phyloP scores from a whole-genome alignment of 2,329 filamentous ascomycete species.

The Pyrenophora seminiperda region DNA sequence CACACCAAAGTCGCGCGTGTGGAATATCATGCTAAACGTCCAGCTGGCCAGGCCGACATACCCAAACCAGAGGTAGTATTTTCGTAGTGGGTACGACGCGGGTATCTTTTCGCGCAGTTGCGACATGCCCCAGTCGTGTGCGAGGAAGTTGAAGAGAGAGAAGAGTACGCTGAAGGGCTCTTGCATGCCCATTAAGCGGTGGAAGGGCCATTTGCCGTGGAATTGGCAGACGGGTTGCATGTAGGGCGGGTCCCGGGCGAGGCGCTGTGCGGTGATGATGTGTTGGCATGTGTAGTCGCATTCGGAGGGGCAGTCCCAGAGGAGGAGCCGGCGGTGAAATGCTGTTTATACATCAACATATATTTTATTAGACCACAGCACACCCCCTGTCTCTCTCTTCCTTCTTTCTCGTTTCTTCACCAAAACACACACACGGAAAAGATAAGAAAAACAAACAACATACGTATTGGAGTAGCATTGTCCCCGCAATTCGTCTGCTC shows the following conservation, averaged over 20 bases:
- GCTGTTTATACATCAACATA: constrained; percentile 57
- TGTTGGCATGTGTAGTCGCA: constrained; percentile 99
- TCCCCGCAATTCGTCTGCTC: constrained; percentile 76
- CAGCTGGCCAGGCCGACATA: constrained; percentile 83
- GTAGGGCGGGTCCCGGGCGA: constrained; percentile 67
- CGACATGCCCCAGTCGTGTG: constrained; percentile 77
- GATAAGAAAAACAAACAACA: constrained; percentile 37
- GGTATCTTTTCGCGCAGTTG: constrained; percentile 75
- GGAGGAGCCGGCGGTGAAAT: constrained; percentile 79
- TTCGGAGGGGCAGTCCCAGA: constrained; percentile 92
- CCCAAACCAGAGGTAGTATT: constrained; percentile 80
- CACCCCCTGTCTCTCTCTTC: too few species aligned
- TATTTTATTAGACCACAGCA: too few species aligned
- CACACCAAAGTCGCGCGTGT: constrained; percentile 80
- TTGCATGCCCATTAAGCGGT: constrained; percentile 87
- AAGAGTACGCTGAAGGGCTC: constrained; percentile 94
- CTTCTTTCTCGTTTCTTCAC: too few species aligned
- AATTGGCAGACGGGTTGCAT: constrained; percentile 79
- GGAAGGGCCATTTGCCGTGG: constrained; percentile 98
- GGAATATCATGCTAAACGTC: constrained; percentile 89
- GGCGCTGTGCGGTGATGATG: constrained; percentile 76
- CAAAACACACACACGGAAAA: too few species aligned
- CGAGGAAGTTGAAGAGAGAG: constrained; percentile 86
- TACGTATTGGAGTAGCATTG: constrained; percentile 71
- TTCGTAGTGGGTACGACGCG: constrained; percentile 72